A percentile compares a stretch with the other conserved stretches of the same genome.
These are phyloP conservation scores for Quercus dentata DNA, from an alignment of 306 rosid genomes.

Conservation along the genomic window DNA sequence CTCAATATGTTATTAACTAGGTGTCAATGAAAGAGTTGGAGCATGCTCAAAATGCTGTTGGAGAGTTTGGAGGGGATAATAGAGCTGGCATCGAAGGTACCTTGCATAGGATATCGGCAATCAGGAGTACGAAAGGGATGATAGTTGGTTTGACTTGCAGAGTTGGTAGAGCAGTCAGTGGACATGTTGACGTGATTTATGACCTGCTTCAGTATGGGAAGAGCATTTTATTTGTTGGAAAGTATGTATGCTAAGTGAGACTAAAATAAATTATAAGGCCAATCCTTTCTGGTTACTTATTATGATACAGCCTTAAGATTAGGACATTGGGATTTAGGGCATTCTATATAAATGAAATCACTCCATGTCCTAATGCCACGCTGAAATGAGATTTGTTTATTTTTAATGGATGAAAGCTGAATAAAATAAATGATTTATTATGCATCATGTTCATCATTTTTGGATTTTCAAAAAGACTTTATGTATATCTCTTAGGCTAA, in stretches of 20 bases:
- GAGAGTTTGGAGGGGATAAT: conserved; percentile 66
- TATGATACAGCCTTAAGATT: neutral
- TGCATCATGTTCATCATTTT: neutral
- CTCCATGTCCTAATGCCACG: neutral
- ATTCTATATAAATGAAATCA: neutral
- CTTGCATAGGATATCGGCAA: conserved; percentile 71
- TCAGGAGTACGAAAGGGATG: conserved; percentile 55
- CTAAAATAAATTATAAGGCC: neutral
- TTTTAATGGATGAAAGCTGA: neutral
- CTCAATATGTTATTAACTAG: conserved; percentile 35
- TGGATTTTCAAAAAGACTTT: neutral
- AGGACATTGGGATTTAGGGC: neutral
- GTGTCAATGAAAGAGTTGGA: conserved; percentile 65
- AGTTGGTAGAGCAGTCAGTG: conserved; percentile 60
- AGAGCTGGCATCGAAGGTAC: conserved; percentile 81
- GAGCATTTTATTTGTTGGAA: conserved; percentile 72
- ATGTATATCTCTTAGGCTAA: neutral
- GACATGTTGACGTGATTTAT: conserved; percentile 59
- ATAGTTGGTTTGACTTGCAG: conserved; percentile 72
- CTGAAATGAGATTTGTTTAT: neutral
- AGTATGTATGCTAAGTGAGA: conserved; percentile 25
- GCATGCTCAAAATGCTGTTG: conserved; percentile 57
- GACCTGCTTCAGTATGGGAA: conserved; percentile 68
- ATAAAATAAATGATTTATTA: neutral
- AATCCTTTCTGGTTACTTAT: neutral